Evolutionary conservation across 345 rosid species (phyloP).

Genomic region (Eucalyptus urophylla): DNA sequence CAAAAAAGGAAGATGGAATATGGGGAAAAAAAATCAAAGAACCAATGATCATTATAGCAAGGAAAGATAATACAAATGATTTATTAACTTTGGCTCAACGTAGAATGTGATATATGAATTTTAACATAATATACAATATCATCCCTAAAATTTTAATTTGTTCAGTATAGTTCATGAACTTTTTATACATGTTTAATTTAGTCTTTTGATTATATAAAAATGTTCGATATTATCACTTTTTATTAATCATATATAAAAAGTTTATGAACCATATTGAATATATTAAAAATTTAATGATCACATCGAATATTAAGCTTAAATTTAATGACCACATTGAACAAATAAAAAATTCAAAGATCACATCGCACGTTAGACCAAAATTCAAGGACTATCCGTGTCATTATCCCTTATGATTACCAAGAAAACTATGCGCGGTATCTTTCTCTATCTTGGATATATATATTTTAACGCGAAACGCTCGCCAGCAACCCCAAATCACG

Average conservation of each 20-base stretch:
- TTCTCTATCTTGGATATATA: too few species aligned
- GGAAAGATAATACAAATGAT: too few species aligned
- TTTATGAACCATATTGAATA: too few species aligned
- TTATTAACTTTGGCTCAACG: too few species aligned
- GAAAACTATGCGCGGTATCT: too few species aligned
- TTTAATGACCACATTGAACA: too few species aligned
- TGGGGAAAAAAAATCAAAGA: neutral
- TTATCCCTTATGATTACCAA: too few species aligned
- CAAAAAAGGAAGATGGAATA: neutral
- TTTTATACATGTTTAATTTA: too few species aligned
- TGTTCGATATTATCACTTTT: accelerated
- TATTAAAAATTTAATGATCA: too few species aligned
- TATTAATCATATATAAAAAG: accelerated
- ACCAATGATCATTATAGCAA: neutral
- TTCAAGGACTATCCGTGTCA: accelerated
- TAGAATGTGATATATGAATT: neutral
- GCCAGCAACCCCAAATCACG: neutral
- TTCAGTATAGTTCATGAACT: accelerated
- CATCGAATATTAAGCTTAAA: too few species aligned
- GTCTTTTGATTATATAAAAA: too few species aligned
- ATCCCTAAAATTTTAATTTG: accelerated
- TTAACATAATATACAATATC: too few species aligned
- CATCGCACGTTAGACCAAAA: accelerated
- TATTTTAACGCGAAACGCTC: neutral
- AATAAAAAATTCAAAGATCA: accelerated